Percentiles rank a stretch among this genome's conserved stretches.
Conservation (phyloP, 768 basidiomycete genomes). For the Austroboletus eburneus region DNA sequence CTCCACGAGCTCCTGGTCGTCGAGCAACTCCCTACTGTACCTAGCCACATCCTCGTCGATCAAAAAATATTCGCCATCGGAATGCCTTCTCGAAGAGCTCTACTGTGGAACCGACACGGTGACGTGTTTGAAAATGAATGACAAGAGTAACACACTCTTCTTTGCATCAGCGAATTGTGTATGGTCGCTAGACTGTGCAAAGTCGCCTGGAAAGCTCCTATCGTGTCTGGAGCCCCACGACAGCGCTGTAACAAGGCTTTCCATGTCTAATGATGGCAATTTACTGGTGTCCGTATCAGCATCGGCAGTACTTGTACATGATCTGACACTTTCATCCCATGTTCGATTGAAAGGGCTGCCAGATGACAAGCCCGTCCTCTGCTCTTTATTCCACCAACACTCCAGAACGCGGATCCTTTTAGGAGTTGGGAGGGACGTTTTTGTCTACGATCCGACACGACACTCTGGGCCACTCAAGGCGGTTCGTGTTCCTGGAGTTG, state of each 20-base stretch:
- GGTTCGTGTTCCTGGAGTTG: constrained; percentile 45
- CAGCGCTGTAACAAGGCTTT: constrained; percentile 44
- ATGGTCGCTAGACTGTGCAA: constrained; percentile 47
- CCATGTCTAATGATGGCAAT: constrained; percentile 54
- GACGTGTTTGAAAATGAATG: constrained; percentile 31
- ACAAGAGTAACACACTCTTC: constrained; percentile 40
- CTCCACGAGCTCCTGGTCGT: constrained; percentile 44
- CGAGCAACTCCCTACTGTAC: constrained; percentile 53
- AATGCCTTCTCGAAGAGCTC: constrained; percentile 42
- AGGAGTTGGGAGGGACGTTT: constrained; percentile 45
- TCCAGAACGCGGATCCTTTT: constrained; percentile 58
- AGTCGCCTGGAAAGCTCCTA: constrained; percentile 35
- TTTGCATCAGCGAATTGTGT: constrained; percentile 45
- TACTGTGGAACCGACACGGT: constrained; percentile 31
- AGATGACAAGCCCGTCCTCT: constrained; percentile 35
- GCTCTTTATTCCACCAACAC: constrained; percentile 62
- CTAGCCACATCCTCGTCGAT: constrained; percentile 46
- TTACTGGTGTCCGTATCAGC: constrained; percentile 56
- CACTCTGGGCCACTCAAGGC: constrained; percentile 53
- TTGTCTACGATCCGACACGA: constrained; percentile 60
- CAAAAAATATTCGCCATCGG: constrained; percentile 48
- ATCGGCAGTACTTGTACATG: constrained; percentile 54
- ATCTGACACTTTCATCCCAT: constrained; percentile 51
- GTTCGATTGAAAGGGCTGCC: constrained; percentile 53
- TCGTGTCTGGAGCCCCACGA: constrained; percentile 54